Evolutionary conservation across 192 early-diverging fungal species (phyloP), one percentile per base, ranked within the genome.

Genomic region (Rhizophlyctis rosea): DNA sequence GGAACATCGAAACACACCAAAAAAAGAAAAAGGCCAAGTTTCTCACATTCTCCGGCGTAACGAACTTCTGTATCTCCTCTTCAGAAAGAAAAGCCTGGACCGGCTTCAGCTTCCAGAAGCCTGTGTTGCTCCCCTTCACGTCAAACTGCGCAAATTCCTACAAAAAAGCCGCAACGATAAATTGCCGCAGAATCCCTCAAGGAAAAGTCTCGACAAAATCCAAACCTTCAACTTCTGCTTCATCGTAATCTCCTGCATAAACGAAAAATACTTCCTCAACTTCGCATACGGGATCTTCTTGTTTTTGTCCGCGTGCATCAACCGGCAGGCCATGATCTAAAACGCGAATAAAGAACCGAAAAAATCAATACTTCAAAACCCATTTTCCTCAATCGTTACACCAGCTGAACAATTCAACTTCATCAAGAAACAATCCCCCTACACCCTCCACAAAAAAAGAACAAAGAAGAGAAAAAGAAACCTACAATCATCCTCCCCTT

Each of bases 121-220:
- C 95, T 36, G 88, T 90, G 47, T 90, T 88, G 53, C 89, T 83
- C 5, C 85, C 81, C 69, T 92, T 92, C 50, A 90, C 87, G 66
- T 90, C 89, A 62, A 91, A 95, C 74, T 97, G 93, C 32, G 90
- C 86, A 78, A 99, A 95, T 75, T 99, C 96, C 83, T 73, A 25
- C 0, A 56, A 21, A 59, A 30, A 63, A 44, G 18, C 39, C 7
- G n/a, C n/a, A n/a, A n/a, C n/a, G n/a, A n/a, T n/a, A n/a, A n/a
- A n/a, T n/a, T n/a, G n/a, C n/a, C n/a, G n/a, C n/a, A n/a, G n/a
- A n/a, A n/a, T n/a, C n/a, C n/a, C n/a, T n/a, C n/a, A n/a, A n/a
- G n/a, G n/a, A n/a, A n/a, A n/a, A n/a, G n/a, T n/a, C n/a, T n/a
- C n/a, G n/a, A n/a, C n/a, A n/a, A n/a, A 44, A 44, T 44, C 39